Evolutionary conservation across 768 basidiomycete species (phyloP), one percentile per base, ranked within the genome.

Genomic region (Amanita rimosa): DNA sequence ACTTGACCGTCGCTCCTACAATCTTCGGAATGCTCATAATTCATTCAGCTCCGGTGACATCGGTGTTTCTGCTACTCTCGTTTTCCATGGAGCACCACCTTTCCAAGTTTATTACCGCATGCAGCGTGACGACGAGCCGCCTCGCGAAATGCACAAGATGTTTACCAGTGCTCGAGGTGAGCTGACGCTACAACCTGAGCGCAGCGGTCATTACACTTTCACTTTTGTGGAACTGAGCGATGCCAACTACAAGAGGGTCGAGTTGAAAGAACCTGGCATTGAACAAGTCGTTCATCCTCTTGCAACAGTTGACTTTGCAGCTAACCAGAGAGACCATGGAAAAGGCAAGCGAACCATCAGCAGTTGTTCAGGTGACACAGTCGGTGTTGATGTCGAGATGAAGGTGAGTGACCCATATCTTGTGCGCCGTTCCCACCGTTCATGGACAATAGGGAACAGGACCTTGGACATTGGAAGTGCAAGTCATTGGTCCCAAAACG

Each of bases 201-300:
- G 79, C 43, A 93, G 89, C 52, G 94, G 94, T 6, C 83, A 85
- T 55, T 97, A 96, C 62, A 76, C 76, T 7, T 97, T 94, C 67
- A 78, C 73, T 0, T 92, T 94, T 66, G 66, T 74, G 6, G 72
- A 81, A 27, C 65, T 98, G 52, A 87, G 84, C 60, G 94, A 98
- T 61, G 71, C 75, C 8, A 80, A 93, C 60, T 98, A 98, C 64
- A 75, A 78, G 57, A 80, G 78, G 55, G 72, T 91, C 22, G 76
- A 79, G 17, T 68, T 96, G 16, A 71, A 80, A 33, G 84, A 85
- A 19, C 79, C 85, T 36, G 79, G 78, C 51, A 89, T 94, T 55
- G 81, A 88, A 49, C 89, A 95, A 64, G 72, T 87, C 33, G 87
- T 97, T 31, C 93, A 96, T 62, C 92, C 94, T 1, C 70, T 89